Conservation (phyloP, 2,329 filamentous ascomycete genomes). For the Colletotrichum magnum region DNA sequence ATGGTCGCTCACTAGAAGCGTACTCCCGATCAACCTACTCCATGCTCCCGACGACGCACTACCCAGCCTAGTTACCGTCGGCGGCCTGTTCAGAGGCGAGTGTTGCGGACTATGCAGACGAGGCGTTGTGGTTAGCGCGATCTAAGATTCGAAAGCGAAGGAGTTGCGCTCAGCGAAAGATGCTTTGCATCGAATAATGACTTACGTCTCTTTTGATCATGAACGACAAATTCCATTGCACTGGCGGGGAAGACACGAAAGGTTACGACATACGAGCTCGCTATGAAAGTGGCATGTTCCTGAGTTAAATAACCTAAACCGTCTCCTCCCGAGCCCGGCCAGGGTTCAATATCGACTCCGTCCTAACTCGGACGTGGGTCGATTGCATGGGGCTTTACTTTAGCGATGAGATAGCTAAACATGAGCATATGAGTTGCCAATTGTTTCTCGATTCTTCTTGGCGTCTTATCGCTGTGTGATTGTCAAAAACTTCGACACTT, state of each 20-base stretch:
- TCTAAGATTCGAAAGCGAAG: conserved; percentile 4
- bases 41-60: no score
- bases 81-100: no score
- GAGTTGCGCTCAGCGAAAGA: not conserved
- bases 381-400: conserved; percentile 18
- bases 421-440: conserved; percentile 18
- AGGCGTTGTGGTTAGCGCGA: not conserved
- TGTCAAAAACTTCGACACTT: not conserved
- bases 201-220: conserved; percentile 1
- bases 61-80: no score
- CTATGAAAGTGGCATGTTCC: not conserved
- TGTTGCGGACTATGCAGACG: no score
- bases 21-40: not conserved
- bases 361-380: not conserved
- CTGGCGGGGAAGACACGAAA: conserved; percentile 4
- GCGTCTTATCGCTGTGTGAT: not conserved
- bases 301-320: not conserved
- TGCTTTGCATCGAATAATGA: not conserved
- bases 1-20: conserved; percentile 57
- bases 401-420: conserved; percentile 22
- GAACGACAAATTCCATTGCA: not conserved
- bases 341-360: conserved; percentile 31
- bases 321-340: conserved; percentile 20
- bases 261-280: not conserved
- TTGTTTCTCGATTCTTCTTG: not conserved